Percentiles rank a stretch among this genome's conserved stretches.
Evolutionary conservation across 345 rosid species (phyloP).

Genomic region (Citrus mangshanensis): DNA sequence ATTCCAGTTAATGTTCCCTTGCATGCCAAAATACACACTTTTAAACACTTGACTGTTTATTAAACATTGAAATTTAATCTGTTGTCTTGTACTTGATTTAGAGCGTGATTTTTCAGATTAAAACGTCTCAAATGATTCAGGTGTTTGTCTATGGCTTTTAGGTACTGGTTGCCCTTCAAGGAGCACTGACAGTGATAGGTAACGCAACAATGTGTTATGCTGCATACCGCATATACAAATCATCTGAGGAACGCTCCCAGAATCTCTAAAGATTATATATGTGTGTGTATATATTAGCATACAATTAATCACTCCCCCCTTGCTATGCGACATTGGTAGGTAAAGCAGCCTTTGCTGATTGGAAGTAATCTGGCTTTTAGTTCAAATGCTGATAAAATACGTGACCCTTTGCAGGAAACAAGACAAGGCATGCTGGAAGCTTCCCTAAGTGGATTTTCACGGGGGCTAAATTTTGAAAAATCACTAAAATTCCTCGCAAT

Average conservation of each 20-base stretch:
- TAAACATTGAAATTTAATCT: not conserved
- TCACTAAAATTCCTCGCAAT: not conserved
- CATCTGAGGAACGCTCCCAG: slow-evolving; percentile 41
- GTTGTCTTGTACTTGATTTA: not conserved
- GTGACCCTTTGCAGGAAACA: slow-evolving; percentile 12
- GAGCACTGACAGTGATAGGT: slow-evolving; percentile 63
- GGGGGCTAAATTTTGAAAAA: not conserved
- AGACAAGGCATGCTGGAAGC: not conserved
- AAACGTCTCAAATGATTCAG: not conserved
- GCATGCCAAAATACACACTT: not conserved
- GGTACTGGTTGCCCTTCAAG: slow-evolving; percentile 10
- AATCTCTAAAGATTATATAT: slow-evolving; percentile 28
- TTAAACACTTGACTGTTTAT: not conserved
- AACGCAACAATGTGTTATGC: slow-evolving; percentile 80
- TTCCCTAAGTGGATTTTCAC: not conserved
- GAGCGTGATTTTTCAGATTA: not conserved
- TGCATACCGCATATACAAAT: slow-evolving; percentile 72
- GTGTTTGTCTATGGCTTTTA: not conserved
- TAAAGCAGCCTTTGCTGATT: slow-evolving; percentile 4
- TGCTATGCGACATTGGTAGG: not conserved
- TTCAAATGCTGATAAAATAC: not conserved
- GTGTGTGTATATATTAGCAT: not conserved
- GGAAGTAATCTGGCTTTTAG: not conserved
- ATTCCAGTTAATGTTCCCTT: not conserved
- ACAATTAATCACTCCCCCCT: not conserved